Evolutionary conservation across 169 alveolate genomes (phyloP), one percentile per base, ranked within the genome.

Genomic region (Cryptosporidium sp.): DNA sequence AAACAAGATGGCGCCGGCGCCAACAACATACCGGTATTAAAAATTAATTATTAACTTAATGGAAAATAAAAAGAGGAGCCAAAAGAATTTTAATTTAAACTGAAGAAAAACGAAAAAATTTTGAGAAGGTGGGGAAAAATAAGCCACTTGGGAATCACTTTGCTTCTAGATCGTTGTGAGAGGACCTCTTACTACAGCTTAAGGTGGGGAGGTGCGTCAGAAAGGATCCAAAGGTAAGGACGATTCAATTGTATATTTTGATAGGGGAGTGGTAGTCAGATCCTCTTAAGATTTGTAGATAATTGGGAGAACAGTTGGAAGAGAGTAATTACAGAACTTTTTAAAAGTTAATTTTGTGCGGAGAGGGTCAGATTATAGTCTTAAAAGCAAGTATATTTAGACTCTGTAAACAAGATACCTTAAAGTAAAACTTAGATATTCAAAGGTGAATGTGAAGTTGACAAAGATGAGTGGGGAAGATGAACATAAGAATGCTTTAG

Each of bases 401-500:
- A 16, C 23, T 26, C 67, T 23, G 14, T 21, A 21, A 8, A 23
- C 35, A 9, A 21, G 67, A 55, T 16, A 48, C 12, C 14, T 14
- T 14, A 48, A 0, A 41, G 7, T 48, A 48, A 2, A 48, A 48
- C 55, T 48, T 48, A 21, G 21, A 48, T 48, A 48, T 48, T 48
- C 21, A 48, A 48, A 48, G 21, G 21, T 18, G 55, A 6, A 16
- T 48, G 55, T 26, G 14, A 3, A 65, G 2, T 16, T 31, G 29
- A 65, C 33, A 37, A 65, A 65, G 29, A 65, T 65, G 89, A 43
- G 69, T 80, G 89, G 52, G 33, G 67, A 41, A 43, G 86, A 74
- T 14, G 85, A 71, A 48, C 89, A 80, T 50, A 80, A 65, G 23
- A 59, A 65, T 65, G 80, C 89, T n/a, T 31, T 80, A 29, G 89